Base-by-base conservation (phyloP, 306 rosid species). In the Inga oerstediana region DNA sequence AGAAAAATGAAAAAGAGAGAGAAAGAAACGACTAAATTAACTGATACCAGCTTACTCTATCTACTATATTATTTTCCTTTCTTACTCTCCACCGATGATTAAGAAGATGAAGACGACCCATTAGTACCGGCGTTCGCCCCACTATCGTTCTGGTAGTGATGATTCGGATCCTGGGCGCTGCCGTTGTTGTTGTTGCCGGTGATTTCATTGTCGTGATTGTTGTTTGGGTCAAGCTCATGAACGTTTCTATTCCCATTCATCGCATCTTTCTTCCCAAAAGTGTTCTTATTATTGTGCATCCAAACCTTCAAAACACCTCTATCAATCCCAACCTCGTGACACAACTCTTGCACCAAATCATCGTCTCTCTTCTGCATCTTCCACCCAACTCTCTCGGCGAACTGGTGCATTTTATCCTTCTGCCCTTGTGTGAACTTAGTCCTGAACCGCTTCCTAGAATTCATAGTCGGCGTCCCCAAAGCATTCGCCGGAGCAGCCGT, bases 251-350 rank as follows among this genome's bases (percentile, higher is more conserved):
- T 24, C 32, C 54, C 39, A 69, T 56, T 37, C n/a, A 13, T 15
- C 1, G n/a, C 69, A 30, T 85, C 92, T 62, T 79, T 87, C 75
- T 84, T 91, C 5, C 58, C 81, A 6, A 85, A 65, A 4, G 90
- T 88, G 91, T 87, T 88, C 81, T 92, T 90, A 68, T 92, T 92
- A 84, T 92, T 92, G 76, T 92, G 96, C 96, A 92, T 92, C 96
- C 96, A 92, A 10, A 92, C 96, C 78, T 90, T 90, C 52, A 92
- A 86, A 81, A 90, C 93, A 3, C 92, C 83, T 61, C 83, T 84
- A 13, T 92, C 92, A 0, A 92, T 86, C 14, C 91, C 91, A 51
- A 85, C 34, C 12, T 90, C 91, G 27, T 41, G 75, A 82, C 96
- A 92, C 41, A 92, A 90, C 77, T 85, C 88, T 24, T n/a, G 81